phyloP scores from a whole-genome alignment of 805 yeast genomes.

The Yarrowia phangngaensis region DNA sequence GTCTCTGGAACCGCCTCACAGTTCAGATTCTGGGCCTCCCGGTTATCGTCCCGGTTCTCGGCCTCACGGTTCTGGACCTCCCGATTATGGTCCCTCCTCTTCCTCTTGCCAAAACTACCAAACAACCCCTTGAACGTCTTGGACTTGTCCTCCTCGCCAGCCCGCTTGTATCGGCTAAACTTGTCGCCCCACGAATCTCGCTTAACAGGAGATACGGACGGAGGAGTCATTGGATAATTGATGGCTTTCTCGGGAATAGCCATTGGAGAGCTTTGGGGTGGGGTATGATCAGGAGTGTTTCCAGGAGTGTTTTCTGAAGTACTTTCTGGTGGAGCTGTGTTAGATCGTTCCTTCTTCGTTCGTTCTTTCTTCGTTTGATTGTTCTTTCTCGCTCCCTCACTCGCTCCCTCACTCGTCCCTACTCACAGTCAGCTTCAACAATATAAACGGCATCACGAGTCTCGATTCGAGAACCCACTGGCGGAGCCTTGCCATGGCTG shows the following conservation, averaged over 20 bases:
- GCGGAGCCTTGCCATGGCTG: slow-evolving; percentile 15
- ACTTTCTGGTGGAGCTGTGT: too few relatives aligned
- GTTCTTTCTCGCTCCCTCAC: too few relatives aligned
- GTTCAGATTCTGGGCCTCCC: too few relatives aligned
- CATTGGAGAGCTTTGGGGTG: too few relatives aligned
- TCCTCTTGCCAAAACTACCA: slow-evolving; percentile 6
- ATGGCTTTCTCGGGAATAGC: too few relatives aligned
- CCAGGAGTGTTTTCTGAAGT: too few relatives aligned
- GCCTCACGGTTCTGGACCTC: slow-evolving; percentile 4
- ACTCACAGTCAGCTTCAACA: neutral
- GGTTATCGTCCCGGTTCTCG: too few relatives aligned
- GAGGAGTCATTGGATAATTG: too few relatives aligned
- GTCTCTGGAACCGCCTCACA: too few relatives aligned
- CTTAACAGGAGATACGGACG: slow-evolving; percentile 1
- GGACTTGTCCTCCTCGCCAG: slow-evolving; percentile 11
- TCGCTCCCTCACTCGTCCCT: slow-evolving; percentile 6
- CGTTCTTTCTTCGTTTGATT: too few relatives aligned
- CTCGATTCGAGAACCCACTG: slow-evolving; percentile 19
- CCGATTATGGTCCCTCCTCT: neutral
- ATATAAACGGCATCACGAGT: slow-evolving; percentile 20
- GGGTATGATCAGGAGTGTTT: too few relatives aligned
- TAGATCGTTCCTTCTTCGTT: too few relatives aligned
- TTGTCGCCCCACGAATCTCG: slow-evolving; percentile 25
- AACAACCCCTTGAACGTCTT: slow-evolving; percentile 20
- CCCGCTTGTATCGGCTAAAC: slow-evolving; percentile 12